Percentiles rank a stretch among this genome's conserved stretches.
These are phyloP conservation scores for Diaporthe velutina DNA, from an alignment of 2,329 filamentous ascomycete genomes.

Conservation along the genomic window DNA sequence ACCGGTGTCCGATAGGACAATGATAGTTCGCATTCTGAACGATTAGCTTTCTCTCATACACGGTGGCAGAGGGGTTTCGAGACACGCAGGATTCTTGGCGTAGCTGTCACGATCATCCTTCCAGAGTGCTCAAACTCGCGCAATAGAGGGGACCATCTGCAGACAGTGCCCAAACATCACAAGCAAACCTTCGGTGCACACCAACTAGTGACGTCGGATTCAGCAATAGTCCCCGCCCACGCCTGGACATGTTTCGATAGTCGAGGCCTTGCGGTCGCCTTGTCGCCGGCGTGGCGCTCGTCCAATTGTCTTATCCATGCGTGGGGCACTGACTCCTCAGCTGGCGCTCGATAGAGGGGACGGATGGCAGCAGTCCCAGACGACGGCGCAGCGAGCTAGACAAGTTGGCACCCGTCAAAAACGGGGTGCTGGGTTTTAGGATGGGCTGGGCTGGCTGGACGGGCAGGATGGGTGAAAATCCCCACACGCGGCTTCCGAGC, in stretches of 20 bases:
- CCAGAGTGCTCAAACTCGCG: not conserved
- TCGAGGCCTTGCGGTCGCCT: not conserved
- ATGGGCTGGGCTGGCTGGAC: slow-evolving; percentile 1
- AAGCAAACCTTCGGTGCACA: slow-evolving; percentile 12
- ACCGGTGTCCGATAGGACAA: slow-evolving; percentile 14
- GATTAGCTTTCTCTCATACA: slow-evolving; percentile 9
- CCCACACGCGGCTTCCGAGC: slow-evolving; percentile 23
- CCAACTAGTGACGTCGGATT: not conserved
- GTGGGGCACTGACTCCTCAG: slow-evolving; percentile 8
- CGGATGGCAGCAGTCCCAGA: slow-evolving; percentile 15
- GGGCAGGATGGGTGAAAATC: not conserved
- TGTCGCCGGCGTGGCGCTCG: slow-evolving; percentile 11
- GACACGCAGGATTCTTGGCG: slow-evolving; percentile 11
- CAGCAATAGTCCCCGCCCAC: not conserved
- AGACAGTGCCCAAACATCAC: slow-evolving; percentile 12
- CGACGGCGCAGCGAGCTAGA: slow-evolving; percentile 15
- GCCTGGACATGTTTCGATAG: slow-evolving; percentile 21
- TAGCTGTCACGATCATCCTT: slow-evolving; percentile 16
- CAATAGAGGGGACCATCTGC: not conserved
- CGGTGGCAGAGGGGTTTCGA: not conserved
- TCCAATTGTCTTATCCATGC: not conserved
- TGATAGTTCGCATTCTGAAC: slow-evolving; percentile 4
- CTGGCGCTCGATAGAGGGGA: not conserved
- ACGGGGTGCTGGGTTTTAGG: slow-evolving; percentile 29
- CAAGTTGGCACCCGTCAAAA: slow-evolving; percentile 28